Conservation (phyloP, 2,329 filamentous ascomycete species). For the Bipolaris bicolor region DNA sequence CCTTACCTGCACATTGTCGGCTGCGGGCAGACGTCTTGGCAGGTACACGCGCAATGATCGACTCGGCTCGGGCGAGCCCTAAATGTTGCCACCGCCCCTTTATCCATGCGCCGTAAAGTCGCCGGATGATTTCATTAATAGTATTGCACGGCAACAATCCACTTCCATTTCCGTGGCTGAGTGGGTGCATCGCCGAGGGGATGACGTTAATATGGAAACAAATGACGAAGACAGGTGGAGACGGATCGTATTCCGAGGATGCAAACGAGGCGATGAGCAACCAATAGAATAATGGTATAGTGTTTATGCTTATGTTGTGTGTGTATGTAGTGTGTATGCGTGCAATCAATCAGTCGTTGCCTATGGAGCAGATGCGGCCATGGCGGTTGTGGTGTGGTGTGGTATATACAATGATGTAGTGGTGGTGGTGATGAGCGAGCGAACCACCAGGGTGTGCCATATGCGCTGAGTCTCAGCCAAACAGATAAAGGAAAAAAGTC, state of each 20-base stretch:
- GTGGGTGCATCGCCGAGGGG: neutral
- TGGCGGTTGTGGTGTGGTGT: constrained; percentile 6
- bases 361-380: neutral
- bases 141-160: neutral
- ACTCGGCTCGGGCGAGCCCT: constrained; percentile 4
- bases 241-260: neutral
- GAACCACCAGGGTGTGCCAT: constrained; percentile 10
- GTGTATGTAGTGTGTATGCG: neutral
- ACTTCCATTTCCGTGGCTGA: neutral
- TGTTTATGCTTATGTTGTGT: constrained; percentile 1
- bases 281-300: neutral
- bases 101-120: constrained; percentile 3
- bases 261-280: neutral
- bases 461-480: neutral
- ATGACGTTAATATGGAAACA: neutral
- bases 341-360: constrained; percentile 10
- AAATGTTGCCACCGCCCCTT: constrained; percentile 9
- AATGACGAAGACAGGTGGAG: neutral
- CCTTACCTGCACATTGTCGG: neutral
- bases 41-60: constrained; percentile 17
- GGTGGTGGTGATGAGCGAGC: constrained; percentile 8
- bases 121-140: neutral
- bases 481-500: neutral
- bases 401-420: constrained; percentile 7
- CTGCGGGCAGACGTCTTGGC: constrained; percentile 16